A percentile compares a stretch with the other conserved stretches of the same genome.
Evolutionary conservation across 1,139 yeast species (phyloP).

Genomic region (Meyerozyma carpophila): DNA sequence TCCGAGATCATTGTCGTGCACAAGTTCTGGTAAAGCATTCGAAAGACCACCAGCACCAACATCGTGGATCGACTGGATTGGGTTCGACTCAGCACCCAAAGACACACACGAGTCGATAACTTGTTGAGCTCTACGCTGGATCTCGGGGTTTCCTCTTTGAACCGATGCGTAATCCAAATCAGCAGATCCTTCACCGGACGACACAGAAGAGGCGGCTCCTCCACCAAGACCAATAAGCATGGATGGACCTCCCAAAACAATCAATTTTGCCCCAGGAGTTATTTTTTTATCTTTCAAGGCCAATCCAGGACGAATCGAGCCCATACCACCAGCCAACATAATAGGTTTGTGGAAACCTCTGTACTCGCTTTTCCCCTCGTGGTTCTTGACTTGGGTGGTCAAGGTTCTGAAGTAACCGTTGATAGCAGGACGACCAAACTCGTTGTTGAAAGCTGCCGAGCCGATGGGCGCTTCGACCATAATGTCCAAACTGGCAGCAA

Average conservation of each 20-base stretch:
- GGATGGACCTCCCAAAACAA: conserved; percentile 97
- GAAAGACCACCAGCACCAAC: conserved; percentile 99
- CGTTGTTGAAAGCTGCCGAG: conserved; percentile 97
- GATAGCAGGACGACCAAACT: conserved; percentile 97
- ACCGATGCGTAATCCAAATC: conserved; percentile 97
- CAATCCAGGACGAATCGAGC: conserved; percentile 89
- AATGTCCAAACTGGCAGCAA: conserved; percentile 88
- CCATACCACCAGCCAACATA: conserved; percentile 99
- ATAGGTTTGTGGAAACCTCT: conserved; percentile 99
- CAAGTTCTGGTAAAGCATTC: conserved; percentile 95
- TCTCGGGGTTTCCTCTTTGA: conserved; percentile 98
- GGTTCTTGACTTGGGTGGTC: conserved; percentile 68
- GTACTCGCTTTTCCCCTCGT: conserved; percentile 61
- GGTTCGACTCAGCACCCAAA: conserved; percentile 64
- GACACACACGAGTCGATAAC: conserved; percentile 93
- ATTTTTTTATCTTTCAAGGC: conserved; percentile 84
- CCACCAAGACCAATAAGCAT: conserved; percentile 99
- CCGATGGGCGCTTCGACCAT: conserved; percentile 98
- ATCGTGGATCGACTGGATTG: conserved; percentile 95
- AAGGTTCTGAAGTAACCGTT: conserved; percentile 95
- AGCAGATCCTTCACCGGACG: conserved; percentile 94
- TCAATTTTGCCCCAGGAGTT: conserved; percentile 87
- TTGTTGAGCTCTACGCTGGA: conserved; percentile 98
- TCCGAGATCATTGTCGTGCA: conserved; percentile 94
- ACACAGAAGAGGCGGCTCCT: conserved; percentile 96